Conservation (phyloP, 2,329 filamentous ascomycete species). For the Aspergillus sp. region DNA sequence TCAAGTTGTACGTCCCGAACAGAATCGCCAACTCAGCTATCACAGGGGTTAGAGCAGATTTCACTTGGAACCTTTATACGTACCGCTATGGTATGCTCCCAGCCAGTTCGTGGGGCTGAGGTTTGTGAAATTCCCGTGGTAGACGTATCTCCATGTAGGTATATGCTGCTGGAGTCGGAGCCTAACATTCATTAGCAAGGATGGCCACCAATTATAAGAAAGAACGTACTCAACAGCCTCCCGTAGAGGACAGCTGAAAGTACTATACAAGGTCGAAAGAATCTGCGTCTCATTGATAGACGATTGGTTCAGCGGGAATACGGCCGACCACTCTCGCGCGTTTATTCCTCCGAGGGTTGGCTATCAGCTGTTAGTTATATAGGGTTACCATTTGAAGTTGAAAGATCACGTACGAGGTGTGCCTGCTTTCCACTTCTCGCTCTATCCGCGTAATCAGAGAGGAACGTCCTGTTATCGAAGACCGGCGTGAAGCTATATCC, state of each 20-base stretch:
- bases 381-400: no score
- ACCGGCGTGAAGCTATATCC: constrained; percentile 3
- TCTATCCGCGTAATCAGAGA: neutral
- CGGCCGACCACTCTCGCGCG: neutral
- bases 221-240: neutral
- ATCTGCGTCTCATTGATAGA: neutral
- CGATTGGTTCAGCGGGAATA: neutral
- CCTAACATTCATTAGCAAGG: neutral
- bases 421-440: neutral
- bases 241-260: neutral
- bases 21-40: neutral
- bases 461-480: constrained; percentile 3
- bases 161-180: neutral
- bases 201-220: no score
- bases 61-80: no score
- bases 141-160: neutral
- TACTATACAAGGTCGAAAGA: neutral
- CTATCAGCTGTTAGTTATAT: neutral
- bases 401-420: neutral
- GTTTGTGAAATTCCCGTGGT: constrained; percentile 4
- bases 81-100: neutral
- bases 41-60: neutral
- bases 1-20: neutral
- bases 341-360: neutral
- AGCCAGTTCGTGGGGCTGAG: neutral